Evolutionary conservation across 768 basidiomycete genomes (phyloP).

Genomic region (Chalciporus chontae): DNA sequence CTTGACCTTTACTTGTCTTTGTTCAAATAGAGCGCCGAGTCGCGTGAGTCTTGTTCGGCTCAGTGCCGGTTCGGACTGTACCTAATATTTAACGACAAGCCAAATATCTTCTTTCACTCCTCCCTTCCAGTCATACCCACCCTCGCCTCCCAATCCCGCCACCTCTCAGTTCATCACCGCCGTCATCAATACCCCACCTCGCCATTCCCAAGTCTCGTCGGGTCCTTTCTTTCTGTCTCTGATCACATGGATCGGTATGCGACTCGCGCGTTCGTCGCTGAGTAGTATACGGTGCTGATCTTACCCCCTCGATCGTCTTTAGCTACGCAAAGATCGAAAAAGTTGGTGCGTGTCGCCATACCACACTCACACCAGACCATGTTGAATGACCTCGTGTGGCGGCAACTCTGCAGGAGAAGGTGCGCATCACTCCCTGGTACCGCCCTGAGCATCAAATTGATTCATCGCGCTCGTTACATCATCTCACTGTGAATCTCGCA

Average conservation of each 20-base stretch:
- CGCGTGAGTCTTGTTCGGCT: constrained; percentile 17
- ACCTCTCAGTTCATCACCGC: constrained; percentile 1
- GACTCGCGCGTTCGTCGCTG: not conserved
- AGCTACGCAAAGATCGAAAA: constrained; percentile 98
- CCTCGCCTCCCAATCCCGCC: not conserved
- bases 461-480: constrained; percentile 1
- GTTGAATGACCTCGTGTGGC: constrained; percentile 16
- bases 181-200: not conserved
- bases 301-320: constrained; percentile 20
- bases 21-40: not conserved
- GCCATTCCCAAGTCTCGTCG: not conserved
- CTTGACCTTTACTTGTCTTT: too few species aligned
- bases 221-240: not conserved
- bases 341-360: constrained; percentile 70
- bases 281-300: constrained; percentile 15
- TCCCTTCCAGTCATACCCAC: not conserved
- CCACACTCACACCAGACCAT: constrained; percentile 4
- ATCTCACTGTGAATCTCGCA: constrained; percentile 7
- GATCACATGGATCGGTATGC: constrained; percentile 34
- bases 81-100: constrained; percentile 16
- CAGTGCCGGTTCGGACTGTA: not conserved
- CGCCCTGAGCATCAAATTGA: constrained; percentile 5
- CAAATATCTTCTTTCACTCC: constrained; percentile 4
- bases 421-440: constrained; percentile 11
- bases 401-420: constrained; percentile 40